phyloP scores from a whole-genome alignment of 305 asterid genomes.

The Solanum hybrid region DNA sequence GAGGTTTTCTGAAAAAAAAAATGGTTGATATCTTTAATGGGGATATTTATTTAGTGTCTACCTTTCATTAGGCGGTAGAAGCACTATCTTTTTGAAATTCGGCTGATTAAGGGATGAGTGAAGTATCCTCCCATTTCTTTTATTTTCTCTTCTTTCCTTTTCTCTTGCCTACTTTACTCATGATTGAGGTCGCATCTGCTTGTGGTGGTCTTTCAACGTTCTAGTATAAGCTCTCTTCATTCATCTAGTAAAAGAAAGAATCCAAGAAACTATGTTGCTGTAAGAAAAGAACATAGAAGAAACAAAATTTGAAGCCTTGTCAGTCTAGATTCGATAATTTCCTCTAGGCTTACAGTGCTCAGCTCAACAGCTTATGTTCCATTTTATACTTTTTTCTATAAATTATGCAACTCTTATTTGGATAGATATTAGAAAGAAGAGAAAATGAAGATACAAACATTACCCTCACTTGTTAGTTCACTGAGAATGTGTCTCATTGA shows the following conservation, averaged over 20 bases:
- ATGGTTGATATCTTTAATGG: background rate
- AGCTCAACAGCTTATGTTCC: background rate
- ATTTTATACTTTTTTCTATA: background rate
- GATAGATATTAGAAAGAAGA: background rate
- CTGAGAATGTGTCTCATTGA: slow-evolving; percentile 5
- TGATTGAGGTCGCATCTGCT: background rate
- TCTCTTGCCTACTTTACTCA: background rate
- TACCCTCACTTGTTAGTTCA: background rate
- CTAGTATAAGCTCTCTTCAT: background rate
- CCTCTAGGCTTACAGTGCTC: background rate
- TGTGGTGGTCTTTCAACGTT: background rate
- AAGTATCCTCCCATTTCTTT: background rate
- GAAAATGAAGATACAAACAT: background rate
- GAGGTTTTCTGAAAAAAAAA: background rate
- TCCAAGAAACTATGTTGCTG: background rate
- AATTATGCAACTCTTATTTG: background rate
- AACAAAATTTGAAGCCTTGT: background rate
- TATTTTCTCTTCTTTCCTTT: background rate
- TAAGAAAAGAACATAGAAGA: background rate
- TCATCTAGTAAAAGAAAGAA: background rate
- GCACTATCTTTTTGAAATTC: background rate
- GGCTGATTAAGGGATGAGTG: background rate
- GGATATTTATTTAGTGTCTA: background rate
- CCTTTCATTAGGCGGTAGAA: background rate
- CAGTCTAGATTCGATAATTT: background rate